Percentiles rank a stretch among this genome's conserved stretches.
Evolutionary conservation across 768 basidiomycete species (phyloP).

Genomic region (Brasilioporus rufonigricans): DNA sequence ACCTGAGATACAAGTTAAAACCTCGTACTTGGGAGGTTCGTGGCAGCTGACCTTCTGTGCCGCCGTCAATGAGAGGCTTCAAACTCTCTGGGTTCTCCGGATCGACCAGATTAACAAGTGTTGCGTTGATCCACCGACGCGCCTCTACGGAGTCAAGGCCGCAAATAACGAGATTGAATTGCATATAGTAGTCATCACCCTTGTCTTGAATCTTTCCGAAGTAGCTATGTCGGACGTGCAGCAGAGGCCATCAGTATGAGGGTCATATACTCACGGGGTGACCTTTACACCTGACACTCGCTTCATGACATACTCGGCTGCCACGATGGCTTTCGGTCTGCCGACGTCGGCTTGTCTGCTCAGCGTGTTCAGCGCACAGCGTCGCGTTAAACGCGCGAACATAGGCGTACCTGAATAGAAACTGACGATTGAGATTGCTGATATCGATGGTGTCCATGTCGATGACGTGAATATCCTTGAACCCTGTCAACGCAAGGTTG

Average conservation of each 20-base stretch:
- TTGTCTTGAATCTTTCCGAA: conserved; percentile 99
- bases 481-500: conserved; percentile 93
- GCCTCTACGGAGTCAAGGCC: conserved; percentile 98
- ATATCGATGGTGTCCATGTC: conserved; percentile 99
- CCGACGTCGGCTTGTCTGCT: conserved; percentile 86
- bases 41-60: conserved; percentile 78
- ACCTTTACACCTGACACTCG: conserved; percentile 96
- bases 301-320: conserved; percentile 96
- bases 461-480: conserved; percentile 98
- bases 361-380: neutral
- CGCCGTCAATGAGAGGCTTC: conserved; percentile 97
- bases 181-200: conserved; percentile 89
- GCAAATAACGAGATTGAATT: conserved; percentile 96
- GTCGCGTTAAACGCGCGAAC: neutral
- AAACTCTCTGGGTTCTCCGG: conserved; percentile 88
- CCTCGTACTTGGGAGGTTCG: neutral
- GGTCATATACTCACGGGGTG: conserved; percentile 69
- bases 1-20: conserved; percentile 45
- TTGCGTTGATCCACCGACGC: conserved; percentile 98
- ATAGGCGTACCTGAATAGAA: conserved; percentile 79
- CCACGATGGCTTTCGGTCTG: conserved; percentile 87
- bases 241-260: neutral
- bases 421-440: conserved; percentile 97
- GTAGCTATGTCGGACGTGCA: conserved; percentile 52
- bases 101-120: conserved; percentile 92